Evolutionary conservation across 2,329 filamentous ascomycete species (phyloP).

Genomic region (Botrytis hyacinthi): DNA sequence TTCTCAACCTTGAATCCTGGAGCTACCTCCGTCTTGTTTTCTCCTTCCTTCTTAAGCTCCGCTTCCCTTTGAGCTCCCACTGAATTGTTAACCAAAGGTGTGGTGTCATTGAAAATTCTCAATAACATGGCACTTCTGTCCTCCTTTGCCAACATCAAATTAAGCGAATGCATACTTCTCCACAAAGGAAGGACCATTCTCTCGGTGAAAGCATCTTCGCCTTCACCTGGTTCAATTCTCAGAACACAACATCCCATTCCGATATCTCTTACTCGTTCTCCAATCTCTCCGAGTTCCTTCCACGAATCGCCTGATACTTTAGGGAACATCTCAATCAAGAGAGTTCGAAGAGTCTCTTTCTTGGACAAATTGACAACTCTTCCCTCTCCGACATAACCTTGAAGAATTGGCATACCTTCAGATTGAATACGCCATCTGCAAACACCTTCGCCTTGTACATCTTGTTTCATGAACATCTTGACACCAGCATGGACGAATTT

Average conservation of each 20-base stretch:
- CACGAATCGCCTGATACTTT: constrained; percentile 74
- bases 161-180: constrained; percentile 88
- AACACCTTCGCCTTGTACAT: constrained; percentile 79
- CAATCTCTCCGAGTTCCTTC: constrained; percentile 80
- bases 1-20: constrained; percentile 29
- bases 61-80: constrained; percentile 33
- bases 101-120: constrained; percentile 84
- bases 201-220: constrained; percentile 63
- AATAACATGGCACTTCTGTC: constrained; percentile 90
- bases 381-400: constrained; percentile 80
- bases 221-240: constrained; percentile 69
- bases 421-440: constrained; percentile 95
- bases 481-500: constrained; percentile 97
- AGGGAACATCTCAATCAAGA: constrained; percentile 96
- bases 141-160: constrained; percentile 98
- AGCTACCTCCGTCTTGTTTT: constrained; percentile 19
- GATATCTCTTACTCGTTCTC: constrained; percentile 74
- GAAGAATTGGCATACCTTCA: constrained; percentile 86
- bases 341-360: constrained; percentile 74
- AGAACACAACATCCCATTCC: constrained; percentile 91
- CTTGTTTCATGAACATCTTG: constrained; percentile 99
- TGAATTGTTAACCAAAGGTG: constrained; percentile 67
- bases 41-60: constrained; percentile 24
- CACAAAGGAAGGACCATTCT: constrained; percentile 87
- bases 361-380: constrained; percentile 73